phyloP scores from a whole-genome alignment of 305 asterid species.

The Solanum hybrid region DNA sequence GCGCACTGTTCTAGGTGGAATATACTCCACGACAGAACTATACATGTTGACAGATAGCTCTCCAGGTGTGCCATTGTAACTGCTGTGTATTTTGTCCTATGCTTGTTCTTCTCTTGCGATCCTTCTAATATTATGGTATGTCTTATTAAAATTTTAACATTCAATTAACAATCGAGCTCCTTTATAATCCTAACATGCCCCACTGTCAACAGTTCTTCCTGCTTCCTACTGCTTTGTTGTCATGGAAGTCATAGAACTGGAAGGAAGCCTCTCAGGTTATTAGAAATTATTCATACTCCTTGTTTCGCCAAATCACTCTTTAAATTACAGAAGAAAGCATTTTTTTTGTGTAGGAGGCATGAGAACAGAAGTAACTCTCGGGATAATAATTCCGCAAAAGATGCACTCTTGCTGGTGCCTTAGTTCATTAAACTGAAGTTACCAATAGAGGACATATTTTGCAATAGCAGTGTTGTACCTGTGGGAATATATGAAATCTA shows the following conservation, averaged over 20 bases:
- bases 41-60: conserved; percentile 84
- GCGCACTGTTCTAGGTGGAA: conserved; percentile 82
- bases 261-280: neutral
- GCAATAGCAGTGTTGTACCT: neutral
- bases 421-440: neutral
- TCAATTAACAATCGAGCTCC: neutral
- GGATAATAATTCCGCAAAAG: neutral
- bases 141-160: neutral
- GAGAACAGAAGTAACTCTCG: neutral
- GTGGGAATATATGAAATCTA: neutral
- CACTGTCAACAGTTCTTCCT: neutral
- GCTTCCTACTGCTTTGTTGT: neutral
- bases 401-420: neutral
- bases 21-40: conserved; percentile 76
- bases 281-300: neutral
- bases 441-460: neutral
- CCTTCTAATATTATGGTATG: neutral
- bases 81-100: neutral
- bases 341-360: neutral
- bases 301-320: neutral
- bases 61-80: conserved; percentile 45
- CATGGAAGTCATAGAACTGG: neutral
- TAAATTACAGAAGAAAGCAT: neutral
- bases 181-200: neutral
- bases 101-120: neutral